A percentile compares a stretch with the other conserved stretches of the same genome.
phyloP scores from a whole-genome alignment of 1,139 yeast genomes.

The Diutina catenulata region DNA sequence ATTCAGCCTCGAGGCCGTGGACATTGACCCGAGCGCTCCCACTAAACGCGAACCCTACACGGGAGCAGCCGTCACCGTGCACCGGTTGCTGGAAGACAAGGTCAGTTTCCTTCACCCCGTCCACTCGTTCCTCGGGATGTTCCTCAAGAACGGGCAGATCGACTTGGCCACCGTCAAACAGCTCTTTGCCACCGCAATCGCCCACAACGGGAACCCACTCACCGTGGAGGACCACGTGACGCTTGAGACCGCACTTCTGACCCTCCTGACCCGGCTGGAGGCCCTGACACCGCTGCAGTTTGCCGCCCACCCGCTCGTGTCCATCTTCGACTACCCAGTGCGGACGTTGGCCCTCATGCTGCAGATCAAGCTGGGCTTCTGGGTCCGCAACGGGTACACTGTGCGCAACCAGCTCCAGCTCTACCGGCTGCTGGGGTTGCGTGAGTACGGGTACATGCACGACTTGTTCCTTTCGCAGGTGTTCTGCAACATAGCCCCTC shows the following conservation, averaged over 20 bases:
- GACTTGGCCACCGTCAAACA: constrained; percentile 13
- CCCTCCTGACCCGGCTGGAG: no score
- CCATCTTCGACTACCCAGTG: constrained; percentile 62
- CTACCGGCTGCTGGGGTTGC: constrained; percentile 67
- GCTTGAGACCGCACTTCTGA: no score
- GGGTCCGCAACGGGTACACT: constrained; percentile 56
- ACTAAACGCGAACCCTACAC: neutral
- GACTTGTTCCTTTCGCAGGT: constrained; percentile 68
- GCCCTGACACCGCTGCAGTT: neutral
- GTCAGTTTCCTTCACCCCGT: constrained; percentile 75
- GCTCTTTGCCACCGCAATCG: neutral
- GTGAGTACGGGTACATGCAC: constrained; percentile 74
- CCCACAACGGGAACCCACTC: neutral
- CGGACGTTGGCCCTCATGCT: constrained; percentile 52
- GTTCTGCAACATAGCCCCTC: constrained; percentile 45
- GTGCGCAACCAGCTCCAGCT: constrained; percentile 70
- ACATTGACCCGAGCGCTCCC: constrained; percentile 14
- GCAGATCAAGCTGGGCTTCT: constrained; percentile 45
- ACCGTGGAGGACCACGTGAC: neutral
- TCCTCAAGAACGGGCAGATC: constrained; percentile 33
- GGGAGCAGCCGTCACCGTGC: neutral
- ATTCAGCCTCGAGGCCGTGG: constrained; percentile 18
- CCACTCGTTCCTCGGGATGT: constrained; percentile 61
- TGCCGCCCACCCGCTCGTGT: constrained; percentile 6
- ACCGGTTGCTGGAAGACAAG: constrained; percentile 17